Percentiles rank a stretch among this genome's conserved stretches.
These are phyloP conservation scores for Saccharomycopsis oosterbeekiorum DNA, from an alignment of 805 yeast genomes.

Conservation along the genomic window DNA sequence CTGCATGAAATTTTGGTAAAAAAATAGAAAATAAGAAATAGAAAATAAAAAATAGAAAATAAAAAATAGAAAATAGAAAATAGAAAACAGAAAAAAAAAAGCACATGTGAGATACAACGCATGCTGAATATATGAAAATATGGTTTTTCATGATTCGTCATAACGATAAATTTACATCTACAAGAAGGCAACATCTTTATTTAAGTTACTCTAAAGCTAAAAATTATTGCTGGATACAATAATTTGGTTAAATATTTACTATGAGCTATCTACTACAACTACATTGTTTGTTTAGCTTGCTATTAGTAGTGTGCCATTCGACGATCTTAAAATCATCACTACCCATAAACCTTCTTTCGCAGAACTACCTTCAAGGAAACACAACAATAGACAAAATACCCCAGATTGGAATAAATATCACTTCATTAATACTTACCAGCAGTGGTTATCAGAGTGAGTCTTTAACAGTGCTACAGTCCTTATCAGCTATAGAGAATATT, in stretches of 20 bases:
- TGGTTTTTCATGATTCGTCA: too few species aligned
- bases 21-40: too few species aligned
- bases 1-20: too few species aligned
- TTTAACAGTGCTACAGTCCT: slow-evolving; percentile 19
- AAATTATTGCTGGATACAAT: not conserved
- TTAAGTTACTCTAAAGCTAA: not conserved
- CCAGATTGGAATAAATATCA: slow-evolving; percentile 27
- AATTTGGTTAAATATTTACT: too few species aligned
- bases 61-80: too few species aligned
- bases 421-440: slow-evolving; percentile 23
- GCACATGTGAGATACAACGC: too few species aligned
- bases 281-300: not conserved
- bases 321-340: not conserved
- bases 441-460: slow-evolving; percentile 25
- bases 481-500: slow-evolving; percentile 28
- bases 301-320: not conserved
- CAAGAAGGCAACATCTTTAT: not conserved
- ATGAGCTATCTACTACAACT: not conserved
- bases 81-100: too few species aligned
- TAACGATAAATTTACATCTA: too few species aligned
- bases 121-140: too few species aligned
- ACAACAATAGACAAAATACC: slow-evolving; percentile 26
- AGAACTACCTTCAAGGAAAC: slow-evolving; percentile 26
- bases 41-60: too few species aligned
- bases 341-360: slow-evolving; percentile 17